Evolutionary conservation across 208 protist genomes (phyloP).

Genomic region (Angomonas deanei): DNA sequence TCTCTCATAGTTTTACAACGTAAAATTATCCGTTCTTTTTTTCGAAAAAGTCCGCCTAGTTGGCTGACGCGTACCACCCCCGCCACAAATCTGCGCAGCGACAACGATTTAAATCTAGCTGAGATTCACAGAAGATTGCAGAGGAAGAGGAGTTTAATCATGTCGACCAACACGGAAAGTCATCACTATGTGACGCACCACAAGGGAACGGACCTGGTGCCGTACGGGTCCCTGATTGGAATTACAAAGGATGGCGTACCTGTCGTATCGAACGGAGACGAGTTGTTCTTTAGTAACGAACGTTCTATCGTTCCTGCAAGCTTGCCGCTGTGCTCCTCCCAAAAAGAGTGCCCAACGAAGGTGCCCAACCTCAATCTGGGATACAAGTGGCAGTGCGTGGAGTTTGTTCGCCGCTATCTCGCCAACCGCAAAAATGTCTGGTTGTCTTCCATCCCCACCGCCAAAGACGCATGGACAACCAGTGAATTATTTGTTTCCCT

Average conservation of each 20-base stretch:
- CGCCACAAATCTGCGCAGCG: constrained; percentile 1
- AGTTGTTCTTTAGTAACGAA: constrained; percentile 45
- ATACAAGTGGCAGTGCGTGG: constrained; percentile 62
- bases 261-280: constrained; percentile 66
- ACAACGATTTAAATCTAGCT: constrained; percentile 6
- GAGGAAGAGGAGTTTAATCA: constrained; percentile 3
- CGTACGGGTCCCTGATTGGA: constrained; percentile 57
- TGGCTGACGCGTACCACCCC: background rate
- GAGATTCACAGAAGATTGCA: background rate
- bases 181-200: constrained; percentile 31
- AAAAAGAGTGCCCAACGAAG: constrained; percentile 9
- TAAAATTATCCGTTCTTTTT: background rate
- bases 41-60: background rate
- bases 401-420: constrained; percentile 73
- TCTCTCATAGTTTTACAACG: background rate
- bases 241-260: constrained; percentile 56
- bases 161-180: constrained; percentile 12
- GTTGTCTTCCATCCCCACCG: constrained; percentile 40
- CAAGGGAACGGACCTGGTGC: constrained; percentile 35
- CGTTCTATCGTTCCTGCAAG: constrained; percentile 27
- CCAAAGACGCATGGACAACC: constrained; percentile 45
- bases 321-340: constrained; percentile 33
- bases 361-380: constrained; percentile 34
- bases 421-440: constrained; percentile 60
- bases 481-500: constrained; percentile 23